These are phyloP conservation scores for Balansia obtecta DNA, from an alignment of 2,329 filamentous ascomycete species.

Conservation along the genomic window DNA sequence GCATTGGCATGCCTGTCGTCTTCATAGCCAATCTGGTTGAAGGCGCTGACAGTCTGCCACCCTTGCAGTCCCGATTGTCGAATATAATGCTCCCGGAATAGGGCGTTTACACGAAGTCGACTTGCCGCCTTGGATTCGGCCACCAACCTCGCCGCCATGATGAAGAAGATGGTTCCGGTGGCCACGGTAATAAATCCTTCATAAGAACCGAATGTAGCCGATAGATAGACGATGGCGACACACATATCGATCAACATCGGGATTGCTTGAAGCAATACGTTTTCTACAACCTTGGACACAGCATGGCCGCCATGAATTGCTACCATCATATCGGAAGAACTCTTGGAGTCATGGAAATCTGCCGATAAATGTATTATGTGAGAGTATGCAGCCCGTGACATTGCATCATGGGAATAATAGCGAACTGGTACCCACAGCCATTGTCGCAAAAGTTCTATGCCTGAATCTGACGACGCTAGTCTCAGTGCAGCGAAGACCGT, in stretches of 20 bases:
- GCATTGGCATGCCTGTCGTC: constrained; percentile 40
- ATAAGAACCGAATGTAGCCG: constrained; percentile 45
- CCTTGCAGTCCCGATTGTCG: constrained; percentile 43
- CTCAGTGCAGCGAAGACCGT: constrained; percentile 37
- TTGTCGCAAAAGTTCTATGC: constrained; percentile 38
- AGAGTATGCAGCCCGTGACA: constrained; percentile 42
- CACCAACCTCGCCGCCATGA: constrained; percentile 40
- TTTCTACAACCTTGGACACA: constrained; percentile 44
- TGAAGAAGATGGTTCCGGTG: constrained; percentile 43
- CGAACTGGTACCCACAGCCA: constrained; percentile 48
- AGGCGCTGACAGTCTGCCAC: constrained; percentile 47
- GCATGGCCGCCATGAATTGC: constrained; percentile 42
- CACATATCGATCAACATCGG: constrained; percentile 49
- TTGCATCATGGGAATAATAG: constrained; percentile 40
- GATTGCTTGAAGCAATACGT: constrained; percentile 42
- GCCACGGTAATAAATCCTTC: constrained; percentile 50
- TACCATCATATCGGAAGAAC: constrained; percentile 44
- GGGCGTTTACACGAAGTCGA: constrained; percentile 37
- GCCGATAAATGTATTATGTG: constrained; percentile 49
- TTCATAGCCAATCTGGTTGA: constrained; percentile 47
- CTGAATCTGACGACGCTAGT: constrained; percentile 41
- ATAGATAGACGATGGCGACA: constrained; percentile 47
- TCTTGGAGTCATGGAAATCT: constrained; percentile 49
- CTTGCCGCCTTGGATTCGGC: constrained; percentile 35
- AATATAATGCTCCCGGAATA: constrained; percentile 43